Percentiles rank a stretch among this genome's conserved stretches.
phyloP scores from a whole-genome alignment of 805 yeast species.

The Clavispora santaluciae region DNA sequence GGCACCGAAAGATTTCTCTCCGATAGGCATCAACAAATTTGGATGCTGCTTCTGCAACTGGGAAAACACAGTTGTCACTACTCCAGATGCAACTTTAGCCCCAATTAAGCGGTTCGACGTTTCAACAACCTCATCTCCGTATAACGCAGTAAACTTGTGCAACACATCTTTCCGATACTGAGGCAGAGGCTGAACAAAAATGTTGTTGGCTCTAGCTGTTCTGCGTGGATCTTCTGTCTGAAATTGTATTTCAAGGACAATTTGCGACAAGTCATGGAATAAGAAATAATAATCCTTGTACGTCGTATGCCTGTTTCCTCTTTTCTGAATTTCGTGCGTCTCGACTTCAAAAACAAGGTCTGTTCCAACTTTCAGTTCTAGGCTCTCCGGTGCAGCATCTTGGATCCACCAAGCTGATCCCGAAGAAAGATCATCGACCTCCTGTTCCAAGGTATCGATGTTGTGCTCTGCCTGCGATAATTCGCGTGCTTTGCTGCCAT shows the following conservation, averaged over 20 bases:
- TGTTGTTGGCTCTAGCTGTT: constrained; percentile 36
- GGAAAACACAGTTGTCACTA: constrained; percentile 21
- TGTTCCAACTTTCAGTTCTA: constrained; percentile 36
- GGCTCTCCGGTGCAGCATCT: constrained; percentile 51
- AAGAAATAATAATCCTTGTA: constrained; percentile 67
- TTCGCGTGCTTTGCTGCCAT: constrained; percentile 14
- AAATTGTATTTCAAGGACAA: constrained; percentile 53
- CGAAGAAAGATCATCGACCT: constrained; percentile 23
- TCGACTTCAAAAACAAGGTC: constrained; percentile 66
- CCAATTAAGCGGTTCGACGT: constrained; percentile 32
- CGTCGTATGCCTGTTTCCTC: constrained; percentile 47
- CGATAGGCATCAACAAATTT: constrained; percentile 50
- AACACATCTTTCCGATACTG: constrained; percentile 43
- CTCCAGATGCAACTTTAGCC: constrained; percentile 22
- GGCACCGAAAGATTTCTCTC: constrained; percentile 68
- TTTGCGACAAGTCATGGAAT: constrained; percentile 67
- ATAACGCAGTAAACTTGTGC: constrained; percentile 43
- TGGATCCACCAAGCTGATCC: constrained; percentile 63
- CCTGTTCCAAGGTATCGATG: constrained; percentile 23
- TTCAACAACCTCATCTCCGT: constrained; percentile 47
- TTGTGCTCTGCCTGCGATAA: constrained; percentile 26
- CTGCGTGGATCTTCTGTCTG: constrained; percentile 50
- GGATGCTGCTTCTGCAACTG: constrained; percentile 10
- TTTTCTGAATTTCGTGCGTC: constrained; percentile 46
- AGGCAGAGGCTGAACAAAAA: constrained; percentile 38